Base-by-base conservation (phyloP, 1,139 yeast species). In the Entelexis paramagnoliae region DNA sequence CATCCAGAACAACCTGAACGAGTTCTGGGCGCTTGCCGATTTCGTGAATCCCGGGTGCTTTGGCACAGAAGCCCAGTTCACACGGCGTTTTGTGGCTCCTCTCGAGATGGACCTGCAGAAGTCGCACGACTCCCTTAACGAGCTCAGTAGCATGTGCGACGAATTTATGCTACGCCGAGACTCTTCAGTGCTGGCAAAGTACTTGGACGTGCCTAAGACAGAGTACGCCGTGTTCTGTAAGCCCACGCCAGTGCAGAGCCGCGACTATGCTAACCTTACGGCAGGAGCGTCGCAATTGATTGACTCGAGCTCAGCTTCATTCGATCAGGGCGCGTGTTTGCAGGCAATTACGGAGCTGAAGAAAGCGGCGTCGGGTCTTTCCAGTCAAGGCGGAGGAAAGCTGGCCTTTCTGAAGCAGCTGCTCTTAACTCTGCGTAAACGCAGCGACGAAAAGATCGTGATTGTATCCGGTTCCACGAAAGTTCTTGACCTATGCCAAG, bases 391-490 rank as follows among this genome's bases (percentile, higher is more conserved):
- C 8, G 52, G 68, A 34, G 74, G 73, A 13, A 72, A 72, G 51
- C 55, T 69, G 40, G 48, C 52, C n/a, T 63, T 69, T 8, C 59
- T 72, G 16, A 60, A 60, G n/a, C 51, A 55, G 4, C 56, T 72
- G 32, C 51, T 72, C 30, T 48, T 53, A 1, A 53, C 54, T 22
- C 48, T 72, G 4, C 52, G 68, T 26, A 58, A 59, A 6, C 60
- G 60, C 1, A 66, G 74, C 1, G 70, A 75, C 14, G 95, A 91
- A 62, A 91, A 89, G 63, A 78, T 84, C 3, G 96, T 91, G 0
- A 68, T 91, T 32, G 85, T 89, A 2, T 89, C 97, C 0, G 89
- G 91, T 55, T 91, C 81, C 56, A 91, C 97, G 0, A 83, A 86
- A 62, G 88, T 96, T 0, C 71, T 91, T 47, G 95, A 91, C 63